Conservation (phyloP, 371 early-diverging fungal species). For the Lichtheimia corymbifera region DNA sequence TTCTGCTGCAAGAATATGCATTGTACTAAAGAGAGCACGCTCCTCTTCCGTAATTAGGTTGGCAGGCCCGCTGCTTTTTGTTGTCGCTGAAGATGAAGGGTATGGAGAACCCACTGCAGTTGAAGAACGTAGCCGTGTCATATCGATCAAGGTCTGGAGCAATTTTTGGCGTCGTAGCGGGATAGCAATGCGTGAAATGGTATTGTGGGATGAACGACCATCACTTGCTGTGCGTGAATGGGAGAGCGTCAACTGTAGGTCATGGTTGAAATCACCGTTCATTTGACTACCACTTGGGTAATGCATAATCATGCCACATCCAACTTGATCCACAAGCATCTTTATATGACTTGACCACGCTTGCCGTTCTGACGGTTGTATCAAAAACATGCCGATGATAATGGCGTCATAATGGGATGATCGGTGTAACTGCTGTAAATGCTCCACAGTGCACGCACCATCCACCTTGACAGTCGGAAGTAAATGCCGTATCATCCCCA, state of each 20-base stretch:
- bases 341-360: neutral
- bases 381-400: slow-evolving; percentile 33
- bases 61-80: too few relatives aligned
- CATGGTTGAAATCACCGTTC: neutral
- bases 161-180: slow-evolving; percentile 55
- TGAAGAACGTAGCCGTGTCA: too few relatives aligned
- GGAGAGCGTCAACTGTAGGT: too few relatives aligned
- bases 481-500: slow-evolving; percentile 32
- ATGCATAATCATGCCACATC: neutral
- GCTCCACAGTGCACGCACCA: slow-evolving; percentile 25
- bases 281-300: neutral
- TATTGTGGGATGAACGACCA: too few relatives aligned
- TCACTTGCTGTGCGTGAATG: neutral
- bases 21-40: slow-evolving; percentile 26
- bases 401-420: slow-evolving; percentile 31
- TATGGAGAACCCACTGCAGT: too few relatives aligned
- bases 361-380: neutral
- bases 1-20: slow-evolving; percentile 48
- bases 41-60: slow-evolving; percentile 31
- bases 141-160: slow-evolving; percentile 23
- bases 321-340: too few relatives aligned
- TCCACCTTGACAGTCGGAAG: slow-evolving; percentile 28
- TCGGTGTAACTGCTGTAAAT: slow-evolving; percentile 6
- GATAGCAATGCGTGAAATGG: slow-evolving; percentile 40
- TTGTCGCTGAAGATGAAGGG: too few relatives aligned